Conservation (phyloP, 164 flowering plant species). For the Vitis amurensis region DNA sequence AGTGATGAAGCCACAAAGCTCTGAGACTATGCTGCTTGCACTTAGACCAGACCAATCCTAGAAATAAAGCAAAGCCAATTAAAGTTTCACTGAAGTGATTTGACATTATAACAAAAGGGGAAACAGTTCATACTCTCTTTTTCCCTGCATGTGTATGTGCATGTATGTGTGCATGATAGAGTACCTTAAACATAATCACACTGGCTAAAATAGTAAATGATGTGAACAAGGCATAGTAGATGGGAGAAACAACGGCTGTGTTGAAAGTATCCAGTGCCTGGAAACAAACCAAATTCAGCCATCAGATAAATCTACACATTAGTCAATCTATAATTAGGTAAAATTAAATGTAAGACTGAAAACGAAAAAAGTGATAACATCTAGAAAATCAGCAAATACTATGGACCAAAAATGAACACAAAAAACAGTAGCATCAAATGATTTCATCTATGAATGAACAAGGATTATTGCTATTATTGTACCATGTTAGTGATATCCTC, state of each 20-base stretch:
- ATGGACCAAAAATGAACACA: too few relatives aligned
- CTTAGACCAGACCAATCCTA: slow-evolving; percentile 93
- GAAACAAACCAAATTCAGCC: background rate
- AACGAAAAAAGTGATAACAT: too few relatives aligned
- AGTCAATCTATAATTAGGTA: background rate
- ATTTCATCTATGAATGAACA: too few relatives aligned
- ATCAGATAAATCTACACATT: background rate
- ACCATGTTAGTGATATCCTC: too few relatives aligned
- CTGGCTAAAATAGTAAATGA: slow-evolving; percentile 87
- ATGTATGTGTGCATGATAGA: background rate
- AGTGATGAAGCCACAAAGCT: slow-evolving; percentile 81
- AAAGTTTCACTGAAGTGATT: too few relatives aligned
- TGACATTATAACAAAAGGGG: background rate
- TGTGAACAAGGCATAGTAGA: slow-evolving; percentile 93
- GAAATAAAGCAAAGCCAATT: too few relatives aligned
- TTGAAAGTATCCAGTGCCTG: slow-evolving; percentile 93
- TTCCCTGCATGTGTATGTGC: too few relatives aligned
- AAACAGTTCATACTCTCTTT: background rate
- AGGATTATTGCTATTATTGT: too few relatives aligned
- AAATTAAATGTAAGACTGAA: too few relatives aligned
- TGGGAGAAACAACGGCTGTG: slow-evolving; percentile 91
- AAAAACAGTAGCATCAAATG: too few relatives aligned
- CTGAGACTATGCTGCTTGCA: slow-evolving; percentile 78
- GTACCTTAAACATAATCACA: slow-evolving; percentile 97
- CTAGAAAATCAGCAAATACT: too few relatives aligned